Evolutionary conservation across 768 basidiomycete species (phyloP), one percentile per base, ranked within the genome.

Genomic region (Kwoniella bestiolae): DNA sequence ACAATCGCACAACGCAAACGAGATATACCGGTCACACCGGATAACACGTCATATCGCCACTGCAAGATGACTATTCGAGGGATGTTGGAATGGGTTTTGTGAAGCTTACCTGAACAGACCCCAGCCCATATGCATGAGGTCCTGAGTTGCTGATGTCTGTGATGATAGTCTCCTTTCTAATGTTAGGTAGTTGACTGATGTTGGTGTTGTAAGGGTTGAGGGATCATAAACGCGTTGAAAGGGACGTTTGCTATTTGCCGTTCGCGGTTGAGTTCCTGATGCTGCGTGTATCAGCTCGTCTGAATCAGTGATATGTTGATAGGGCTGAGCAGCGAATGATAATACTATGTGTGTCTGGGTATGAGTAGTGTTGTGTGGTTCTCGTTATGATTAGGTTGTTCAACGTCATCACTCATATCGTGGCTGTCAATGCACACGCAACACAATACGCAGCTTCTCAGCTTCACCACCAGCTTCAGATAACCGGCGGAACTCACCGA

Each of bases 31-130:
- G 11, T 32, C 28, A 56, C 1, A 25, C 25, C 38, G 56, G 41
- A 12, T 23, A n/a, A 45, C 18, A 14, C 1, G 23, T 9, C 5
- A 12, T 44, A 51, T 61, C 60, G 60, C 60, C 60, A 61, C 60
- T 31, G 50, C 18, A 12, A 21, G 8, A 41, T 29, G 3, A 23
- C 16, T 23, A n/a, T 28, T 12, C n/a, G 47, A n/a, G n/a, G n/a
- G n/a, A n/a, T n/a, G n/a, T n/a, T n/a, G n/a, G n/a, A n/a, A n/a
- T n/a, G n/a, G n/a, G n/a, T n/a, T n/a, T n/a, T n/a, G n/a, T n/a
- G 32, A 14, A 18, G 25, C 31, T 49, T 23, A 51, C 59, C 46
- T 34, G 46, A 23, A 21, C 18, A 50, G 14, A 34, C 11, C 23
- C 34, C 16, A 28, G n/a, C 23, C 29, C n/a, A n/a, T n/a, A n/a